These are phyloP conservation scores for Talaromyces islandicus DNA, from an alignment of 2,329 filamentous ascomycete genomes.

Conservation along the genomic window DNA sequence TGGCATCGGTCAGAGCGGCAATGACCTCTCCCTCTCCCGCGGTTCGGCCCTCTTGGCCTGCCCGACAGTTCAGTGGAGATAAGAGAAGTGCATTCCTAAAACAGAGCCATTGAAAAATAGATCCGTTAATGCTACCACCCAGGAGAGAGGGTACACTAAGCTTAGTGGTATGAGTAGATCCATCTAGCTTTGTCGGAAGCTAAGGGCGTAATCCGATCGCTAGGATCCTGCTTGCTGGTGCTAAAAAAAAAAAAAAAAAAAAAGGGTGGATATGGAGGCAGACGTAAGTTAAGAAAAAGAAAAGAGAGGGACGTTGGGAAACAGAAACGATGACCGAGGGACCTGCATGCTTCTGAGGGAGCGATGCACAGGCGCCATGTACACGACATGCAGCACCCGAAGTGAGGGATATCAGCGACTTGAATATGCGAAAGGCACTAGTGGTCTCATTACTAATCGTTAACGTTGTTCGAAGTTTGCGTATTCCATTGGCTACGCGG, in stretches of 20 bases:
- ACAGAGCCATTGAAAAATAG: neutral
- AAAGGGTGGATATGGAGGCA: neutral
- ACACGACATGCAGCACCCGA: neutral
- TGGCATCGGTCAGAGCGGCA: slow-evolving; percentile 1
- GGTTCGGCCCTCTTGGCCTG: neutral
- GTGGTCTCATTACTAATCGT: neutral
- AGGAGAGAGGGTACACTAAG: slow-evolving; percentile 5
- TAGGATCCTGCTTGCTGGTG: neutral
- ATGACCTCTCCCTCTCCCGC: neutral
- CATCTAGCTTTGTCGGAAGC: neutral
- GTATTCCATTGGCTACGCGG: neutral
- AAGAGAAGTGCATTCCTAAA: too few species aligned
- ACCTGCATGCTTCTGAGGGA: neutral
- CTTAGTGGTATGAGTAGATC: neutral
- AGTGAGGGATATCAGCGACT: slow-evolving; percentile 9
- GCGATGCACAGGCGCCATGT: neutral
- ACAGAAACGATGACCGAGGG: neutral
- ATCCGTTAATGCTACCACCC: slow-evolving; percentile 1
- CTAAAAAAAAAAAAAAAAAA: too few species aligned
- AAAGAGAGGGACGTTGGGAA: neutral
- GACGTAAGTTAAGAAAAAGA: too few species aligned
- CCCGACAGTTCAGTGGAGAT: neutral
- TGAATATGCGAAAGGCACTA: neutral
- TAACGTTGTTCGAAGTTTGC: neutral
- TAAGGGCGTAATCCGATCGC: slow-evolving; percentile 2